These are phyloP conservation scores for Penicillium janthinellum DNA, from an alignment of 2,329 filamentous ascomycete species.

Conservation along the genomic window DNA sequence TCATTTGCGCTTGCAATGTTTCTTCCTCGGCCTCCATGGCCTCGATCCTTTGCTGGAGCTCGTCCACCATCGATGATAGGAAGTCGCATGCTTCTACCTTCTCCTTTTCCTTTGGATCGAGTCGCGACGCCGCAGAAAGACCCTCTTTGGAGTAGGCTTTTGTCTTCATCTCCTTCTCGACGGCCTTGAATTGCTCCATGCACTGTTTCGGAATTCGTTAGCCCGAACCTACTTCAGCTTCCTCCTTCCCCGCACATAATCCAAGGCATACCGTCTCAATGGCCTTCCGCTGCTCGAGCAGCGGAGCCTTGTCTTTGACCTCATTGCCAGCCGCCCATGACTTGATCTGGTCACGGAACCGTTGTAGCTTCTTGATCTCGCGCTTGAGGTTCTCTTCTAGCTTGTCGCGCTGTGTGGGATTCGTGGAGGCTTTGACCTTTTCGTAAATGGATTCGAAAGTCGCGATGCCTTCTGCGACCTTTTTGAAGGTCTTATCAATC, in stretches of 20 bases:
- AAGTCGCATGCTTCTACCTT: conserved; percentile 88
- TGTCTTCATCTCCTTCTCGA: conserved; percentile 99
- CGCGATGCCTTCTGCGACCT: conserved; percentile 87
- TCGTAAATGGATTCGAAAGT: conserved; percentile 96
- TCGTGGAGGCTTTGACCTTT: conserved; percentile 91
- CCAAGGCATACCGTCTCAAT: conserved; percentile 79
- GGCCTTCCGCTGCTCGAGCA: conserved; percentile 89
- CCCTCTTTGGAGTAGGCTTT: conserved; percentile 99
- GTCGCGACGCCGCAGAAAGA: conserved; percentile 82
- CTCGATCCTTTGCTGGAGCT: conserved; percentile 92
- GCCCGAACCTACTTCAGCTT: conserved; percentile 16
- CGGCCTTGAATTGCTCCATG: conserved; percentile 99
- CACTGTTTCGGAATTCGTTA: conserved; percentile 39
- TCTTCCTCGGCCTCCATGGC: conserved; percentile 88
- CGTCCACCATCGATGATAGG: conserved; percentile 81
- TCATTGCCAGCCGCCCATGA: conserved; percentile 98
- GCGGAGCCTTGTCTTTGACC: conserved; percentile 97
- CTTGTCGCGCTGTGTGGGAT: conserved; percentile 96
- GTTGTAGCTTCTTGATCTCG: conserved; percentile 99
- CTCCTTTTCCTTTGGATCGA: conserved; percentile 97
- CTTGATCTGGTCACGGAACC: conserved; percentile 97
- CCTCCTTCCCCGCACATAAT: not conserved
- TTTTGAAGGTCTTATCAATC: conserved; percentile 99
- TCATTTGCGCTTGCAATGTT: conserved; percentile 80
- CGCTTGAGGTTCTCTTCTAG: conserved; percentile 97